Conservation (phyloP, 129 eudicot species). For the Solidago caesia region DNA sequence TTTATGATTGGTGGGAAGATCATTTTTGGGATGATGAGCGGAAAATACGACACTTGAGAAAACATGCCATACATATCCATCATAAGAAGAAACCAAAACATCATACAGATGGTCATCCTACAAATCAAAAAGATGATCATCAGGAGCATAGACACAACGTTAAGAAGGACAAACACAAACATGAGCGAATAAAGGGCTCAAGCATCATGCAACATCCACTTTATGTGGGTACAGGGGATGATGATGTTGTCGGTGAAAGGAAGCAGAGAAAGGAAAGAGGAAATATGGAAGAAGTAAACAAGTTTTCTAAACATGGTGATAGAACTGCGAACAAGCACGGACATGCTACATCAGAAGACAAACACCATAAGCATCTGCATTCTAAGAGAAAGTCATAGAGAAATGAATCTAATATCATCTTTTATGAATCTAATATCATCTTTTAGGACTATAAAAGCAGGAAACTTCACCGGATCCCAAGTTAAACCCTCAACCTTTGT, state of each 20-base stretch:
- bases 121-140: slow-evolving; percentile 40
- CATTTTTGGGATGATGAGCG: slow-evolving; percentile 42
- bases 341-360: slow-evolving; percentile 30
- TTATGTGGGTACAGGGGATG: slow-evolving; percentile 31
- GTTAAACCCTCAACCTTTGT: no score
- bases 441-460: not conserved
- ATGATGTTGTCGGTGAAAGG: slow-evolving; percentile 40
- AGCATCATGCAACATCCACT: slow-evolving; percentile 32
- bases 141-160: slow-evolving; percentile 48
- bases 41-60: slow-evolving; percentile 28
- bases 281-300: no score
- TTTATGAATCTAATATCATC: not conserved
- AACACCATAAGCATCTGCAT: slow-evolving; percentile 34
- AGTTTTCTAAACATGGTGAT: slow-evolving; percentile 12
- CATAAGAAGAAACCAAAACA: slow-evolving; percentile 43
- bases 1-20: slow-evolving; percentile 97
- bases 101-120: slow-evolving; percentile 42
- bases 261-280: slow-evolving; percentile 37
- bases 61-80: slow-evolving; percentile 27
- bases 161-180: slow-evolving; percentile 65
- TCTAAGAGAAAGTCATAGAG: slow-evolving; percentile 37
- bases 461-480: no score
- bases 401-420: not conserved
- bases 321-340: slow-evolving; percentile 34
- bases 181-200: slow-evolving; percentile 40